Base-by-base conservation (phyloP, 306 rosid species). In the Macrotyloma uniflorum region DNA sequence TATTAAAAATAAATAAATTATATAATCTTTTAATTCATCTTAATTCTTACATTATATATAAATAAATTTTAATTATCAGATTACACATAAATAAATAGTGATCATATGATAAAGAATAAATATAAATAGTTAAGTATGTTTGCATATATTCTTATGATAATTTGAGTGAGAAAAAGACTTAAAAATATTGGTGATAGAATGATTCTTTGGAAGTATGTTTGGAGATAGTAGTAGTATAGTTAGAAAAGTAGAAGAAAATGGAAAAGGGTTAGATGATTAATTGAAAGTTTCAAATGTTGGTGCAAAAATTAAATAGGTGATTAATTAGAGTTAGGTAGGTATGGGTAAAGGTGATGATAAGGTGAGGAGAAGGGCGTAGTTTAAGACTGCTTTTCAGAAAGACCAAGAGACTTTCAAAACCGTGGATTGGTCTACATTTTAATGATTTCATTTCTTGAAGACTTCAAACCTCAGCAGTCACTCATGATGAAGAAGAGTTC, bases 401-500 rank as follows among this genome's bases (percentile, higher is more conserved):
- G 68, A 28, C 40, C 50, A 49, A 47, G 75, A 45, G 64, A 42
- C 74, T 49, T 84, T 83, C 36, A 73, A 81, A 86, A 45, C 22
- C 12, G 78, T 76, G 72, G 32, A 79, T 81, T 67, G 73, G 64
- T 51, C 66, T 51, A 11, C 78, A 13, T 75, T 80, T 47, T 53
- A 71, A 85, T 85, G 81, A 88, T 88, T 81, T 84, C 85, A 38
- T 83, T 68, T 85, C 82, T 80, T 80, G 80, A 83, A 85, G 84
- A 50, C 74, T 38, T 79, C 74, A 82, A 61, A 82, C 78, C 80
- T 45, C 22, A 77, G 55, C 53, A 62, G 74, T 70, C 68, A 23
- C 61, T 63, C 69, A 26, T 70, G n/a, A 64, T 77, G 70, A 51
- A 63, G 18, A 20, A 57, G 70, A 1, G 43, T 74, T 74, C 57